A percentile compares a stretch with the other conserved stretches of the same genome.
Evolutionary conservation across 352 stramenopile genomes (phyloP).

Genomic region (Globisporangium spinosum): DNA sequence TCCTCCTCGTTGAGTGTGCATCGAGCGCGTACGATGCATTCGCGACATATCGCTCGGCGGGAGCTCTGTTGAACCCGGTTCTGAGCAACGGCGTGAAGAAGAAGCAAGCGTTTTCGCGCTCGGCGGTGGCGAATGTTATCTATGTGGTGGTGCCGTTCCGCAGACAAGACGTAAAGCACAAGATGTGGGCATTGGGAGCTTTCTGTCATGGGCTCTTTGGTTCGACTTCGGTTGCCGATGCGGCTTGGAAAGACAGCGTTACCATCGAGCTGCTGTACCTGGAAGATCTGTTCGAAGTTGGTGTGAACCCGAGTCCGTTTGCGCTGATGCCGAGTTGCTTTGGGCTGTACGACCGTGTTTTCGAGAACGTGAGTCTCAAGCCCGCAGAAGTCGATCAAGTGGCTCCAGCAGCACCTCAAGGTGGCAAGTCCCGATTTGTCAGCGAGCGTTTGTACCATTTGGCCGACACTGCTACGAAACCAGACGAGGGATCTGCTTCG

Average conservation of each 20-base stretch:
- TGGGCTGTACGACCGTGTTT: slow-evolving; percentile 65
- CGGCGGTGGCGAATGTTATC: slow-evolving; percentile 58
- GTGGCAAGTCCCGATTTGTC: slow-evolving; percentile 33
- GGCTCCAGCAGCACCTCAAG: neutral
- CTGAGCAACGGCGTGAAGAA: slow-evolving; percentile 47
- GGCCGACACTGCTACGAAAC: slow-evolving; percentile 16
- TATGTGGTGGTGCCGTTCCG: slow-evolving; percentile 70
- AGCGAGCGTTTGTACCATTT: slow-evolving; percentile 67
- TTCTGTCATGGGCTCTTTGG: slow-evolving; percentile 61
- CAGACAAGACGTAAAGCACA: slow-evolving; percentile 63
- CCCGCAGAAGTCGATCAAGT: slow-evolving; percentile 15
- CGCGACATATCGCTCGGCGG: slow-evolving; percentile 55
- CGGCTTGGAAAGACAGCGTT: slow-evolving; percentile 46
- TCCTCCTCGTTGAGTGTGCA: slow-evolving; percentile 59
- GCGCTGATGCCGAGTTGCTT: slow-evolving; percentile 57
- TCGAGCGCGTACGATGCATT: slow-evolving; percentile 52
- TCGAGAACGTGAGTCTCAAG: slow-evolving; percentile 53
- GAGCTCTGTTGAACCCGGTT: slow-evolving; percentile 49
- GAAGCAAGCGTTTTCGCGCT: slow-evolving; percentile 61
- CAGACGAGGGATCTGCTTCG: slow-evolving; percentile 15
- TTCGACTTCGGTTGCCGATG: slow-evolving; percentile 17
- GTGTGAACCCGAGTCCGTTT: slow-evolving; percentile 57
- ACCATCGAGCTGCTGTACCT: slow-evolving; percentile 69
- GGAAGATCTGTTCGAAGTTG: slow-evolving; percentile 66
- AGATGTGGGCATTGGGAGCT: slow-evolving; percentile 63